These are phyloP conservation scores for Leptographium flavum DNA, from an alignment of 2,329 filamentous ascomycete species.

Conservation along the genomic window DNA sequence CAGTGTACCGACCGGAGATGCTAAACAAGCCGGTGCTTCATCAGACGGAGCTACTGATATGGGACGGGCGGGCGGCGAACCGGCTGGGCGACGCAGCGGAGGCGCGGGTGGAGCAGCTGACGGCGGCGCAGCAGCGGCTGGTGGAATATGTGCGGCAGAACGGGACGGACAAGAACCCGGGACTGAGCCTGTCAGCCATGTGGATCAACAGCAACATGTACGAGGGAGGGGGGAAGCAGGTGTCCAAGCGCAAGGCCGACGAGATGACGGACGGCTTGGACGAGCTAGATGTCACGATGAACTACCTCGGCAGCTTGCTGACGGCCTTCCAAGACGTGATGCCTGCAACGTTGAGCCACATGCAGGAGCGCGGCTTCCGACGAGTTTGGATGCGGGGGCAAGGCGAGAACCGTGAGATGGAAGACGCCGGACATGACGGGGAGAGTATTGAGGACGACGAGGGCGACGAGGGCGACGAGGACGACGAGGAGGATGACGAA, in stretches of 20 bases:
- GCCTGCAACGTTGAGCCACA: slow-evolving; percentile 17
- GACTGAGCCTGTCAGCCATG: slow-evolving; percentile 23
- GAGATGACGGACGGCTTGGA: slow-evolving; percentile 15
- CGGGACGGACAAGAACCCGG: slow-evolving; percentile 16
- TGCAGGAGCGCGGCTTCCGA: slow-evolving; percentile 25
- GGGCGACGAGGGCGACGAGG: not conserved
- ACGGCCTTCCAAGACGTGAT: slow-evolving; percentile 19
- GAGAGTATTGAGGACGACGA: slow-evolving; percentile 14
- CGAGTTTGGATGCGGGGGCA: slow-evolving; percentile 11
- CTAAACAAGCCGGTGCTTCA: slow-evolving; percentile 19
- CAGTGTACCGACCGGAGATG: slow-evolving; percentile 29
- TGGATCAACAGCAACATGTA: slow-evolving; percentile 29
- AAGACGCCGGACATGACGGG: slow-evolving; percentile 8
- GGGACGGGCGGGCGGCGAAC: slow-evolving; percentile 25
- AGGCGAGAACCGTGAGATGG: not conserved
- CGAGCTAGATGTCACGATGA: slow-evolving; percentile 27
- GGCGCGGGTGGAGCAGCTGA: slow-evolving; percentile 22
- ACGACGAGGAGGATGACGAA: not conserved
- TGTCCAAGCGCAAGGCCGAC: too few relatives aligned
- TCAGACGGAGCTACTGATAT: slow-evolving; percentile 36
- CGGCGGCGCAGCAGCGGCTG: slow-evolving; percentile 29
- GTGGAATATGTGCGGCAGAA: slow-evolving; percentile 23
- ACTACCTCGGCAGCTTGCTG: slow-evolving; percentile 20
- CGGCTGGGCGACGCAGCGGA: not conserved
- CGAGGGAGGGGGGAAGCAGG: too few relatives aligned